A percentile compares a stretch with the other conserved stretches of the same genome.
These are phyloP conservation scores for Trichoderma erinaceum DNA, from an alignment of 495 filamentous ascomycete species.

Conservation along the genomic window DNA sequence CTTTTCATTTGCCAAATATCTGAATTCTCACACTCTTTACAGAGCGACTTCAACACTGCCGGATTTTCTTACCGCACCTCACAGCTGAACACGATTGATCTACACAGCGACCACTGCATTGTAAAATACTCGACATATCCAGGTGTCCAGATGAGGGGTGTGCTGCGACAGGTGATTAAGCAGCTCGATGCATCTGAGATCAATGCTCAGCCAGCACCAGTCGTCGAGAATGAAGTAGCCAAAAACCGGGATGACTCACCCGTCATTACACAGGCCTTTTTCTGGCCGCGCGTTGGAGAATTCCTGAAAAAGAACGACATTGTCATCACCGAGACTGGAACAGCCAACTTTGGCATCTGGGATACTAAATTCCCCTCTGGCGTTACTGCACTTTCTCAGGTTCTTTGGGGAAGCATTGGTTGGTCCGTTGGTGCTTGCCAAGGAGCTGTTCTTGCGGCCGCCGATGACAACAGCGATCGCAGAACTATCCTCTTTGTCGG, in stretches of 20 bases:
- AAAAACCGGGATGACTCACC: constrained; percentile 43
- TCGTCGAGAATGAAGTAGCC: constrained; percentile 52
- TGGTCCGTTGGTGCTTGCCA: constrained; percentile 75
- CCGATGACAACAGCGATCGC: constrained; percentile 47
- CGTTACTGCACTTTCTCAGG: constrained; percentile 73
- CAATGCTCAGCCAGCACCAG: constrained; percentile 35
- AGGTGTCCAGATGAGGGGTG: constrained; percentile 75
- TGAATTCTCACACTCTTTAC: constrained; percentile 21
- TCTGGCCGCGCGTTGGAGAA: constrained; percentile 77
- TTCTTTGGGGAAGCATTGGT: constrained; percentile 85
- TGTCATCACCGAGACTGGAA: constrained; percentile 84
- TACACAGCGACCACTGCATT: constrained; percentile 70
- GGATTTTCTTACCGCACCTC: constrained; percentile 83
- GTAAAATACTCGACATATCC: constrained; percentile 82
- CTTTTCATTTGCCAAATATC: background rate
- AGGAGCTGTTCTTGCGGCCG: constrained; percentile 65
- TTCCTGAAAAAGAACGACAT: constrained; percentile 73
- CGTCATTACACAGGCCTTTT: constrained; percentile 74
- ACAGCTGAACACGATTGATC: constrained; percentile 78
- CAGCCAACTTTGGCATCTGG: constrained; percentile 84
- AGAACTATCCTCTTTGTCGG: constrained; percentile 81
- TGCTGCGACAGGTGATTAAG: constrained; percentile 68
- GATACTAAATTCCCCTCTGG: constrained; percentile 73
- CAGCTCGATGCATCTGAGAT: constrained; percentile 54
- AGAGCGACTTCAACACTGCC: constrained; percentile 83